Conservation (phyloP, 73 alveolate genomes). For the Paramecium caudatum region DNA sequence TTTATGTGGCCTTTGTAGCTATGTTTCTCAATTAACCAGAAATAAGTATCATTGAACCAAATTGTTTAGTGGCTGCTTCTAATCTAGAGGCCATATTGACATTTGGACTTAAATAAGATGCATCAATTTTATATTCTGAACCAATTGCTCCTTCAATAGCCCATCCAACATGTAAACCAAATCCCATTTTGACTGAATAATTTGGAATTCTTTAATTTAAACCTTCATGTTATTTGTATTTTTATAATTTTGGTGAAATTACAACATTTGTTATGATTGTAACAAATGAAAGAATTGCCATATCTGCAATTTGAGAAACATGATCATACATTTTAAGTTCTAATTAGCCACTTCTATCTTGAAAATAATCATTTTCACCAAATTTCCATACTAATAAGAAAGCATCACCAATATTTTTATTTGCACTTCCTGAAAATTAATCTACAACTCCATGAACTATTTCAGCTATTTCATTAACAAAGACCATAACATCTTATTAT, state of each 20-base stretch:
- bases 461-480: constrained; percentile 97
- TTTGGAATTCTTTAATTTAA: constrained; percentile 86
- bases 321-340: constrained; percentile 78
- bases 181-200: constrained; percentile 93
- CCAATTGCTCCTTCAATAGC: constrained; percentile 99
- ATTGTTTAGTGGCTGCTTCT: constrained; percentile 96
- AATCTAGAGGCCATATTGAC: constrained; percentile 96
- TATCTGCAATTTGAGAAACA: constrained; percentile 83
- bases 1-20: constrained; percentile 80
- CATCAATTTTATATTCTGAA: constrained; percentile 94
- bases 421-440: constrained; percentile 97
- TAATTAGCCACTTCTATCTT: constrained; percentile 73
- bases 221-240: constrained; percentile 85
- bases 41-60: constrained; percentile 82
- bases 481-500: constrained; percentile 93
- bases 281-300: constrained; percentile 85
- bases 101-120: constrained; percentile 94
- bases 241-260: constrained; percentile 80
- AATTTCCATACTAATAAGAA: constrained; percentile 96
- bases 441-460: constrained; percentile 95
- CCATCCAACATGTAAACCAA: constrained; percentile 97
- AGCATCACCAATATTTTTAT: constrained; percentile 99
- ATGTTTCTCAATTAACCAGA: constrained; percentile 84
- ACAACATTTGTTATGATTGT: constrained; percentile 85
- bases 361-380: constrained; percentile 76